Conservation (phyloP, 1,139 yeast genomes). For the Hyphopichia khmerensis region DNA sequence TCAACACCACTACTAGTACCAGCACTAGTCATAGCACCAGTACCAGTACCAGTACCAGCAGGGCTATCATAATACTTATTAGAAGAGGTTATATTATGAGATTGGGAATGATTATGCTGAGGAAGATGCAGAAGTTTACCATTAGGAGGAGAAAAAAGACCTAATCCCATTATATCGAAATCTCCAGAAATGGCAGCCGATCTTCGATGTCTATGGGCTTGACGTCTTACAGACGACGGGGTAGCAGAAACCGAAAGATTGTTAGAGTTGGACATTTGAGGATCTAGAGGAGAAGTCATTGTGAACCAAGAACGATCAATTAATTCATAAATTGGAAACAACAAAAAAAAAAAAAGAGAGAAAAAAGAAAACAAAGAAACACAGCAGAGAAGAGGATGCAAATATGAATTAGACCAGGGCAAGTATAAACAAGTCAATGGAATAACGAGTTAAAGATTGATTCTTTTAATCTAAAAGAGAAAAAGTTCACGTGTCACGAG, state of each 20-base stretch:
- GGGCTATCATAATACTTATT: not conserved
- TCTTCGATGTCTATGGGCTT: slow-evolving; percentile 63
- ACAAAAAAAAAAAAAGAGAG: not conserved
- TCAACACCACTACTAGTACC: no score
- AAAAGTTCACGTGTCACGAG: no score
- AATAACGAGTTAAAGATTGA: no score
- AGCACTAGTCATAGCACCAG: no score
- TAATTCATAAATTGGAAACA: not conserved
- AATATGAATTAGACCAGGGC: no score
- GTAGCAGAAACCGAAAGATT: slow-evolving; percentile 9
- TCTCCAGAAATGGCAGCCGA: slow-evolving; percentile 77
- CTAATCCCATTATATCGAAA: slow-evolving; percentile 52
- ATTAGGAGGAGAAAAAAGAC: slow-evolving; percentile 30
- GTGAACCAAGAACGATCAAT: not conserved
- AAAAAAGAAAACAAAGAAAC: no score
- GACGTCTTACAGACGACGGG: slow-evolving; percentile 28
- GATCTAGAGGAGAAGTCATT: slow-evolving; percentile 14
- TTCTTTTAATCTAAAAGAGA: no score
- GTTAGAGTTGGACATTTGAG: slow-evolving; percentile 1
- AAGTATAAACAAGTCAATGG: no score
- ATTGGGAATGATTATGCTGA: not conserved
- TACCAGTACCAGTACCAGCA: not conserved
- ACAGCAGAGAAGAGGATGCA: no score
- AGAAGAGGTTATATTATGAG: not conserved
- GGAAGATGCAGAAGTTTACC: slow-evolving; percentile 1